Base-by-base conservation (phyloP, 129 eudicot species). In the Chrysanthemum lavandulifolium region DNA sequence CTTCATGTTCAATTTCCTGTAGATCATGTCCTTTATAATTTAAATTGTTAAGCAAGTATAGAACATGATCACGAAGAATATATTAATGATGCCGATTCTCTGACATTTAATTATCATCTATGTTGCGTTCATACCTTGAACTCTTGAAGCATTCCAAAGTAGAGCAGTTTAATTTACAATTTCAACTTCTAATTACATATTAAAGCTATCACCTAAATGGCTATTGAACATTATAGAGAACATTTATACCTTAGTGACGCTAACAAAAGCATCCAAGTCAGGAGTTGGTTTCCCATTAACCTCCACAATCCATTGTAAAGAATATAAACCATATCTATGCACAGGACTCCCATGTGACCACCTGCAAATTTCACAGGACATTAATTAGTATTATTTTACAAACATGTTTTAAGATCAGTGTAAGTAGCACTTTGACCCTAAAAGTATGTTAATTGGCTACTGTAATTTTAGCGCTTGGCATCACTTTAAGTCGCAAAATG, bases 271-370 rank as follows among this genome's bases (percentile, higher is more conserved):
- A 81, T 90, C 98, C 78, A 93, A 78, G 74, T 89, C 76, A 58
- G 98, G 98, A 60, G 98, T 92, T 36, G 89, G 96, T 68, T 89
- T 87, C 40, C 96, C 96, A 33, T 92, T 92, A 52, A 89, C 90
- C 89, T 92, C 96, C 47, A 92, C 96, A 66, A 92, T 92, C 98
- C 98, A 93, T 67, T 84, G 97, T 66, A 87, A 96, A 77, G 97
- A 83, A 87, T 80, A 84, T 57, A 93, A 81, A 68, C 95, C 96
- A 76, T 93, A 90, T 76, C 97, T 84, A 59, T 93, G 90, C 23
- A 73, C 97, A 12, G 96, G 97, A 83, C 98, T 93, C 73, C 98
- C 98, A 49, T 84, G 90, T 73, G 91, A 90, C 96, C 97, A 84
- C 83, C 98, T 93, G 84, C 62, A 78, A 53, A 76, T 29, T 77